Evolutionary conservation across 2,329 filamentous ascomycete genomes (phyloP), one percentile per base, ranked within the genome.

Genomic region (Lasiodiplodia theobromae): DNA sequence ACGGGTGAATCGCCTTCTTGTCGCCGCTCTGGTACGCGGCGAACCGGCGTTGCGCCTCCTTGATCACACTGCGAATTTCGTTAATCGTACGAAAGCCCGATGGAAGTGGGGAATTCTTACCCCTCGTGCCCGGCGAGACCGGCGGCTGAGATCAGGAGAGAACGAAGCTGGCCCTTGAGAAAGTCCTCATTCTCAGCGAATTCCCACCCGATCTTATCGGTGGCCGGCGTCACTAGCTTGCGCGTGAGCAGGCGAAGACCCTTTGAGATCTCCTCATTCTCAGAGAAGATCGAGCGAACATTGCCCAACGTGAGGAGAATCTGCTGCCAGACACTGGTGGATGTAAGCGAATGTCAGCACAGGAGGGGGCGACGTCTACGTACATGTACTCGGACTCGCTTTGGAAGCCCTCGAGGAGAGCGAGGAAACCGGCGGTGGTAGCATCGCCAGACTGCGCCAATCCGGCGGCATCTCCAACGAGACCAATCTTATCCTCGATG

Each of bases 401-500:
- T 70, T 89, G 86, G 80, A 98, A 94, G n/a, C 92, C 91, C 78
- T 97, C 88, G 12, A 97, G 82, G 74, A 99, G 92, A 14, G 92
- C 89, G 37, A 99, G 84, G 14, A 99, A 85, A 10, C 92, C 92
- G 28, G 93, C 85, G 0, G 94, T 97, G 4, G 89, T 92, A 62
- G 91, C 91, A 76, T 96, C 89, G 25, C 96, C 96, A 69, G 96
- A 92, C 70, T 96, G 89, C 47, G 96, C 94, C 72, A 98, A 87
- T 63, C 96, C 94, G 57, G 92, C 92, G 23, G 95, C 93, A 75
- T 97, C 96, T 70, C 93, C 94, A 69, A 97, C 88, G 65, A 97
- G 88, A 51, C 93, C 93, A 74, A 98, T 97, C 84, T 96, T 97
- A 82, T 99, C 96, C 77, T 95, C 89, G 6, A 91, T 89, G 71